Base-by-base conservation (phyloP, 2,329 filamentous ascomycete species). In the Pseudodiploospora longispora region DNA sequence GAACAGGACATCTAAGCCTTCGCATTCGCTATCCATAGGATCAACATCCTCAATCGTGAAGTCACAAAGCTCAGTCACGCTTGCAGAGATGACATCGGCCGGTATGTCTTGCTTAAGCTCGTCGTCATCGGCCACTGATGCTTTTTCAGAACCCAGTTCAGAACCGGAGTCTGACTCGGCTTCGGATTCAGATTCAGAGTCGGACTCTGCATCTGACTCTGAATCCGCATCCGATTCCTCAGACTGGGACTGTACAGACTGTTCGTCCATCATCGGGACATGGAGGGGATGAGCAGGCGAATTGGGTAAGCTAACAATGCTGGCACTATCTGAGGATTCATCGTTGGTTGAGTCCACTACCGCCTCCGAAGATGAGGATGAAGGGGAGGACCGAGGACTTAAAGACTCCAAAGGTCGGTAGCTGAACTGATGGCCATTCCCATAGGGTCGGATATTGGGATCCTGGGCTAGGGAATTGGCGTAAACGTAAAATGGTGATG, bases 41-140 rank as follows among this genome's bases (percentile, higher is more conserved):
- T 68, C 69, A 43, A 72, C 64, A 48, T 74, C 72, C 47, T 75
- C 72, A 30, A 76, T 61, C 8, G 60, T 55, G 33, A 75, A 65
- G 32, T 60, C 52, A 43, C 56, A 58, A 32, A 46, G 31, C 30
- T 55, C 46, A 10, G 47, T 50, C 6, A 49, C 46, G 27, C 49
- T 40, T 38, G 47, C 41, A 4, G 44, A 30, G 31, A 51, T 52
- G n/a, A 54, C 46, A 29, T 54, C 50, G 9, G 40, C 44, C 6
- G 48, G 52, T 10, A 44, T 53, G 44, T 50, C 52, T 9, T 28
- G 39, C 28, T 28, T 33, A 10, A 32, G 43, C 38, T 43, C 46
- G 33, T 47, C 48, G 12, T 44, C 36, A 10, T 49, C 52, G 31
- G 58, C 52, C 4, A 56, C 57, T 12, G 48, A 52, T 8, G 40